A percentile compares a stretch with the other conserved stretches of the same genome.
Evolutionary conservation across 495 filamentous ascomycete genomes (phyloP).

Genomic region (Aspergillus olivimuriae): DNA sequence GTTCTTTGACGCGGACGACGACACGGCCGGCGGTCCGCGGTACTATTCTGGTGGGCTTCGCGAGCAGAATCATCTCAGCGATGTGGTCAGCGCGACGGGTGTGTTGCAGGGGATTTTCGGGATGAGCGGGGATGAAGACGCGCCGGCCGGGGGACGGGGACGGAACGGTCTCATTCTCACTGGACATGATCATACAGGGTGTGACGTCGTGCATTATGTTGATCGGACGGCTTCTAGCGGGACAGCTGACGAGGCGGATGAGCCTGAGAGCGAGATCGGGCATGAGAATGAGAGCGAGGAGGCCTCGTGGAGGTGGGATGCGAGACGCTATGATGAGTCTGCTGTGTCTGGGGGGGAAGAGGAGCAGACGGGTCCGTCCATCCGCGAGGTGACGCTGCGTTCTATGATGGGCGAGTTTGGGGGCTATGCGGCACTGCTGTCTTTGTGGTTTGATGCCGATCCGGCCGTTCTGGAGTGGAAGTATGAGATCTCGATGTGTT

Average conservation of each 20-base stretch:
- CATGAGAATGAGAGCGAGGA: neutral
- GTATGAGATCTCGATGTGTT: constrained; percentile 71
- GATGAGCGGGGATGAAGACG: constrained; percentile 53
- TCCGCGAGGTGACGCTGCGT: constrained; percentile 90
- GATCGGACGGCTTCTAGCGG: constrained; percentile 31
- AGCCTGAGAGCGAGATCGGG: constrained; percentile 9
- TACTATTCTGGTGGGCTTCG: constrained; percentile 58
- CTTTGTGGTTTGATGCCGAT: constrained; percentile 75
- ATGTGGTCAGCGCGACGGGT: constrained; percentile 49
- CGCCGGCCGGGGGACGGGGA: constrained; percentile 49
- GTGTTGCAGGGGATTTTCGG: constrained; percentile 78
- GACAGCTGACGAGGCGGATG: neutral
- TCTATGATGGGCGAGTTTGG: constrained; percentile 97
- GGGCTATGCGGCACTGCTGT: constrained; percentile 82
- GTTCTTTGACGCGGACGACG: constrained; percentile 52
- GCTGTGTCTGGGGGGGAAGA: too few species aligned
- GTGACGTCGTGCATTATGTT: constrained; percentile 78
- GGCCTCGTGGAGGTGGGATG: constrained; percentile 8
- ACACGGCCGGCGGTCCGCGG: constrained; percentile 21
- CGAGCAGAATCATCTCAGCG: constrained; percentile 87
- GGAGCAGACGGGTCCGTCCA: constrained; percentile 23
- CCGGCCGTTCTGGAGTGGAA: constrained; percentile 56
- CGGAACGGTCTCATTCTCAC: constrained; percentile 73
- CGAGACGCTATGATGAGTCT: constrained; percentile 19
- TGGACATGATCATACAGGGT: constrained; percentile 92